Base-by-base conservation (phyloP, 164 flowering plant genomes). In the Annona squamosa region DNA sequence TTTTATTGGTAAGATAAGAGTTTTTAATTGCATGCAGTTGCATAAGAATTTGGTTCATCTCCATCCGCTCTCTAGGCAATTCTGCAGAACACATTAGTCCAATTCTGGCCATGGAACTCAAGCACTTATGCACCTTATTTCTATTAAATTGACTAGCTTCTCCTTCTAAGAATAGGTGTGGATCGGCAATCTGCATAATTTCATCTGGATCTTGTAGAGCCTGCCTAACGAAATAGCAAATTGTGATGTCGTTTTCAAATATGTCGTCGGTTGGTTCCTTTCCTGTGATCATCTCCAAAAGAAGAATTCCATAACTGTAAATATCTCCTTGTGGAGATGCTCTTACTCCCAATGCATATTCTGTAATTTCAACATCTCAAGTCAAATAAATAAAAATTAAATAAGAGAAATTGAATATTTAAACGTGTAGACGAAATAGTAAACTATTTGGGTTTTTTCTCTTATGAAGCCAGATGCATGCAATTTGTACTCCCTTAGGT, bases 311-410 rank as follows among this genome's bases (percentile, higher is more conserved):
- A 19, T 72, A 79, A 73, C 82, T 79, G 80, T 79, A 82, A 4
- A 79, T 78, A 75, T 81, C 84, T 42, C 84, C 82, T 69, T 82
- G 73, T 5, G 62, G 68, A 10, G 82, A 75, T 48, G 82, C 77
- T 75, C 73, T 75, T 68, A 71, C 68, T 71, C 80, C 80, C 63
- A 75, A 26, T 46, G 79, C 84, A 73, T 82, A 77, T 76, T 82
- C 82, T 82, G 82, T 69, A 74, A 46, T 37, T 10, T 1, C 43
- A 13, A 63, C 26, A 52, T 52, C 37, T 26, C 37, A 26, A 26
- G 37, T 26, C 37, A 26, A 26, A 26, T 26, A 26, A 26, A 26
- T 26, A 26, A 26, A 26, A 26, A 26, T 26, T 26, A 26, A 26
- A 26, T 26, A 26, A 26, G 37, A 26, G 37, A 26, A 26, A 26